Evolutionary conservation across 2,329 filamentous ascomycete species (phyloP), one percentile per base, ranked within the genome.

Genomic region (Hortaea sp.): DNA sequence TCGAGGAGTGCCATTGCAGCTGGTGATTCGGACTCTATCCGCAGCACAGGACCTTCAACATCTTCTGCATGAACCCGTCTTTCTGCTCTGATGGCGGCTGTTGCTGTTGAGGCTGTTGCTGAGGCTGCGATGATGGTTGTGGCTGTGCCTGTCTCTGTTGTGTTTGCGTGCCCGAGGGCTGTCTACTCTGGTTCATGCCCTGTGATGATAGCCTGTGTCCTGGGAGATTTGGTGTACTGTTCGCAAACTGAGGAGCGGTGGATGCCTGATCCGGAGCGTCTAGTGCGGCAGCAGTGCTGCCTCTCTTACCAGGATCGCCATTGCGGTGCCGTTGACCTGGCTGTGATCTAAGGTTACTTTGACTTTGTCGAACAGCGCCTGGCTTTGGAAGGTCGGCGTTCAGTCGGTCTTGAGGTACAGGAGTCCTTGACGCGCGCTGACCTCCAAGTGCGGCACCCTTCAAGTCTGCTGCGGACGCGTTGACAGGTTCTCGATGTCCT

Each of bases 241-340:
- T 90, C 73, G 94, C 88, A 76, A 95, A 95, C 66, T 95, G 90
- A 56, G 90, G 90, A 69, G 94, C 87, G 54, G 88, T 95, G 63
- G 88, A 95, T 60, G 85, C 87, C 63, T 89, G 84, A 52, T 63
- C 60, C n/a, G 55, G 57, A 58, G 88, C 86, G 54, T 89, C 90
- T 62, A 81, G 79, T 66, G 84, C 79, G 66, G 94, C 86, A 66
- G 81, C 73, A 72, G 77, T 81, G 76, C 82, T 88, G 69, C 78
- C 79, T 72, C 88, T 81, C 75, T 89, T 85, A 63, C 78, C 56
- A 27, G 60, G 48, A 45, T 63, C 62, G 27, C 53, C 54, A 30
- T 57, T 57, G 49, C 61, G 57, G 41, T 59, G 60, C 43, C 40
- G 48, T 10, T 38, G 13, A 6, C 20, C 29, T 37, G 32, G 35